These are phyloP conservation scores for Arabidopsis hybrid DNA, from an alignment of 441 rosid genomes.

Conservation along the genomic window DNA sequence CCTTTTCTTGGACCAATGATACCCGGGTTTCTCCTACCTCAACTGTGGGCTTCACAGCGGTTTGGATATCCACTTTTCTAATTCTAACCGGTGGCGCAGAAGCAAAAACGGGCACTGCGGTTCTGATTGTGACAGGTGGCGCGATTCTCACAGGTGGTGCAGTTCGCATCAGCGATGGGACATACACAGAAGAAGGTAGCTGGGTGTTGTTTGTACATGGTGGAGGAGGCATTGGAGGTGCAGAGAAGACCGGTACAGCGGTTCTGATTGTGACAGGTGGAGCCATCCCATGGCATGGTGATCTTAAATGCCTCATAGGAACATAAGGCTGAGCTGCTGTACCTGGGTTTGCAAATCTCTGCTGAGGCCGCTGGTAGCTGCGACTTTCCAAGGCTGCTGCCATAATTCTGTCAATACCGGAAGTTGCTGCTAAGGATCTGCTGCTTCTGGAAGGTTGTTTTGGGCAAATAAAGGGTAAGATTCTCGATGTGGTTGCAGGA, in stretches of 20 bases:
- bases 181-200: constrained; percentile 37
- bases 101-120: constrained; percentile 67
- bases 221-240: constrained; percentile 76
- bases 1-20: constrained; percentile 6
- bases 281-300: constrained; percentile 77
- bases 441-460: constrained; percentile 64
- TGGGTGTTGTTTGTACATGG: constrained; percentile 48
- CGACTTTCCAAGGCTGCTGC: constrained; percentile 56
- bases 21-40: constrained; percentile 29
- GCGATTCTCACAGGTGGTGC: constrained; percentile 61
- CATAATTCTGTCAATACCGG: constrained; percentile 32
- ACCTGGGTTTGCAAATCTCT: constrained; percentile 76
- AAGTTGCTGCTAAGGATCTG: constrained; percentile 50
- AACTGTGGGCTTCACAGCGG: constrained; percentile 22
- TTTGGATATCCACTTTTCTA: constrained; percentile 48
- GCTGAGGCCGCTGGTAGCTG: constrained; percentile 51
- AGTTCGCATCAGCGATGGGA: constrained; percentile 55
- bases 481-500: constrained; percentile 75
- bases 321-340: constrained; percentile 72
- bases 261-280: constrained; percentile 90
- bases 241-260: constrained; percentile 83
- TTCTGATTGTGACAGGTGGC: constrained; percentile 81
- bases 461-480: constrained; percentile 85
- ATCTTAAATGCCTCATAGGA: constrained; percentile 69
- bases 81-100: constrained; percentile 57